Conservation (phyloP, 805 yeast genomes). For the Candida nitratophila region DNA sequence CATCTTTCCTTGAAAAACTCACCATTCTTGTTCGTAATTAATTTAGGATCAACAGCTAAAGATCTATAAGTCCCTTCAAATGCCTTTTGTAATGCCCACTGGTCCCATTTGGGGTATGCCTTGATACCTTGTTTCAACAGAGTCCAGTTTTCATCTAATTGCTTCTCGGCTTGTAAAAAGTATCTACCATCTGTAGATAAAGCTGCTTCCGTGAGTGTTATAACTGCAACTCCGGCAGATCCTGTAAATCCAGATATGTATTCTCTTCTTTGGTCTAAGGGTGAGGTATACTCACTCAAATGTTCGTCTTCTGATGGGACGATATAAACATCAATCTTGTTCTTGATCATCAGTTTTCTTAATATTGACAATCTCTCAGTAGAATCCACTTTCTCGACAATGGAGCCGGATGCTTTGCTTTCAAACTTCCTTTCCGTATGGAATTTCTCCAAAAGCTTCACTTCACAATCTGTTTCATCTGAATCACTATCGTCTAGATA, state of each 20-base stretch:
- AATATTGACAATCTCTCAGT: conserved; percentile 30
- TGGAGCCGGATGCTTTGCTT: not conserved
- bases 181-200: conserved; percentile 93
- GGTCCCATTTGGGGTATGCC: conserved; percentile 73
- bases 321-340: conserved; percentile 46
- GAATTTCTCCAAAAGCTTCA: not conserved
- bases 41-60: conserved; percentile 79
- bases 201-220: conserved; percentile 63
- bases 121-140: conserved; percentile 72
- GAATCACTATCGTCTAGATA: not conserved
- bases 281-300: conserved; percentile 82
- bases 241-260: conserved; percentile 89
- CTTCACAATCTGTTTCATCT: not conserved
- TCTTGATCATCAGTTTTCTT: conserved; percentile 36
- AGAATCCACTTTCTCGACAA: conserved; percentile 19
- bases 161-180: conserved; percentile 82
- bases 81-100: conserved; percentile 61
- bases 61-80: conserved; percentile 37
- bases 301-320: conserved; percentile 84
- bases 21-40: conserved; percentile 49
- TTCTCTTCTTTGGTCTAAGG: conserved; percentile 74
- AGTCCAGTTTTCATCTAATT: conserved; percentile 74
- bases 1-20: conserved; percentile 29
- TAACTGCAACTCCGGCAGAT: conserved; percentile 87
- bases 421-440: not conserved